phyloP scores from a whole-genome alignment of 352 stramenopile genomes.

The Globisporangium spiculum region DNA sequence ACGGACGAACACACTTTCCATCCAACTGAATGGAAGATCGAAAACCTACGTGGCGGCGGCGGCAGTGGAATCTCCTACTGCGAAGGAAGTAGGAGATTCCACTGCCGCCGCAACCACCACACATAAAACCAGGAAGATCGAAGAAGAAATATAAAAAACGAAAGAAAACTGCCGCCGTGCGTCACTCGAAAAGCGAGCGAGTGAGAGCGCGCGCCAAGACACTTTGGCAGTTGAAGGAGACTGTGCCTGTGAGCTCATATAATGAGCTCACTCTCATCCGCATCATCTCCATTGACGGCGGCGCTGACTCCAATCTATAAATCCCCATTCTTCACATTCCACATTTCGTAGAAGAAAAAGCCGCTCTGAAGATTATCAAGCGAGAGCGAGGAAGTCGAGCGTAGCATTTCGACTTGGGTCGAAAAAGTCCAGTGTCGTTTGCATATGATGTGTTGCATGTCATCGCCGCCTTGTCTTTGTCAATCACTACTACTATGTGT shows the following conservation, averaged over 20 bases:
- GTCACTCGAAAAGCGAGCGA: background rate
- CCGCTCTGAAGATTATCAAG: background rate
- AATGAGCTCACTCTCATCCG: background rate
- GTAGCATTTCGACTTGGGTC: background rate
- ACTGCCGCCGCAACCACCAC: too few species aligned
- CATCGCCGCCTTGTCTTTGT: background rate
- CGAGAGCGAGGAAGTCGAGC: background rate
- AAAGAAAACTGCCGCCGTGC: background rate
- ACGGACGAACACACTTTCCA: background rate
- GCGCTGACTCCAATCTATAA: background rate
- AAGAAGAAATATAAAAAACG: background rate
- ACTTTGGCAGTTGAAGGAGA: background rate
- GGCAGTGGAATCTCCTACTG: background rate
- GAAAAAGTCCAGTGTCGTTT: background rate
- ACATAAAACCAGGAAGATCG: background rate
- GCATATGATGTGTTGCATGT: background rate
- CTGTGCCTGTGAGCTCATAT: background rate
- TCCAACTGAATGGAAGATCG: slow-evolving; percentile 13
- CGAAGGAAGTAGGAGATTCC: too few species aligned
- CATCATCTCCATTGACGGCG: background rate
- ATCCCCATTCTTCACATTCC: background rate
- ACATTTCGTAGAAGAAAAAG: background rate
- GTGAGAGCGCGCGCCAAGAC: too few species aligned
- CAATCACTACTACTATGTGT: background rate
- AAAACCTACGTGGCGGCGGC: background rate